Conservation (phyloP, 129 eudicot species). For the Deinandra increscens region DNA sequence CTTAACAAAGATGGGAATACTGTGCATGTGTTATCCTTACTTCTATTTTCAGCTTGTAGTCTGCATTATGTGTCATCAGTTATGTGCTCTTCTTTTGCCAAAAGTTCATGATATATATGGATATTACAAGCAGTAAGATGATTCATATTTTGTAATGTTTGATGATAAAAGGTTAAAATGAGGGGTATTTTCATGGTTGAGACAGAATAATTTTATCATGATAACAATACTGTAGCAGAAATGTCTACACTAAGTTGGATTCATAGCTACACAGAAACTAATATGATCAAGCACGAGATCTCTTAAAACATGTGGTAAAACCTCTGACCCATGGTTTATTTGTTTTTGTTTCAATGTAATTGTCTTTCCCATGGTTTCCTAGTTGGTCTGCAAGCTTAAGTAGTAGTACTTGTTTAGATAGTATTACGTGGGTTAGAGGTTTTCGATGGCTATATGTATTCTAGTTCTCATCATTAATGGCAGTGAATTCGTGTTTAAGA, state of each 20-base stretch:
- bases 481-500: no score
- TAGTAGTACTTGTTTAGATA: no score
- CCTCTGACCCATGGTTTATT: no score
- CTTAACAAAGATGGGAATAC: neutral
- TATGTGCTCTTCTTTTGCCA: constrained; percentile 7
- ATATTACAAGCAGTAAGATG: constrained; percentile 9
- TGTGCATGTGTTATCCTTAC: neutral
- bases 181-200: neutral
- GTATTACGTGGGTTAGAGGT: no score
- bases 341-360: no score
- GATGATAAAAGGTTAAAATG: constrained; percentile 20
- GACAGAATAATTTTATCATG: neutral
- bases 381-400: no score
- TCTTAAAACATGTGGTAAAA: neutral
- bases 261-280: neutral
- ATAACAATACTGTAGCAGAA: neutral
- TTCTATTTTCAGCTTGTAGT: neutral
- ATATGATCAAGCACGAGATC: neutral
- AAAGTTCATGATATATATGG: constrained; percentile 10
- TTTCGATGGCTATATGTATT: no score
- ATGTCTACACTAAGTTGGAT: neutral
- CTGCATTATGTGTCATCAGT: constrained; percentile 11
- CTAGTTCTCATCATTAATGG: no score
- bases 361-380: no score
- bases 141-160: constrained; percentile 1